Percentiles rank a stretch among this genome's conserved stretches.
Evolutionary conservation across 202 grass and related monocot species (phyloP).

Genomic region (Dendrocalamus latiflorus): DNA sequence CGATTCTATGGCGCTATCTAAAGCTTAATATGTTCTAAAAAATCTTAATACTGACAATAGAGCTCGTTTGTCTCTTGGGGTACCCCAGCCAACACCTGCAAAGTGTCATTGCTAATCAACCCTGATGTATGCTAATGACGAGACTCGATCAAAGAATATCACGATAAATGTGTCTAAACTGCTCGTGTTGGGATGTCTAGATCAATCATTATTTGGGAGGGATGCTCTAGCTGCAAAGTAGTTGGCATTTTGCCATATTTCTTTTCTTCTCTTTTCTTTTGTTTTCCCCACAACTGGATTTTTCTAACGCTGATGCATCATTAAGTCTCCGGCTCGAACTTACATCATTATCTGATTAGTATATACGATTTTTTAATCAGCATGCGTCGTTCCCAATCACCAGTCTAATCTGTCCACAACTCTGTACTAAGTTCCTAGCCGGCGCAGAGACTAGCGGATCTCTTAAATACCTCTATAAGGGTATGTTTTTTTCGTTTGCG

Average conservation of each 20-base stretch:
- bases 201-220: conserved; percentile 48
- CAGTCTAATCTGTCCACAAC: conserved; percentile 8
- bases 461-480: too few relatives aligned
- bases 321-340: neutral
- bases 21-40: neutral
- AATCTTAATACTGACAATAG: neutral
- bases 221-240: conserved; percentile 41
- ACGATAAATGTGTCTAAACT: neutral
- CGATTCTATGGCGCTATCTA: neutral
- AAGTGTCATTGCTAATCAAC: neutral
- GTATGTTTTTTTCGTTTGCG: too few relatives aligned
- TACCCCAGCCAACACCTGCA: neutral
- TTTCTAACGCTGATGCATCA: neutral
- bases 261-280: neutral
- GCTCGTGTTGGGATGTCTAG: conserved; percentile 44
- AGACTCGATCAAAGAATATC: neutral
- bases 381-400: neutral
- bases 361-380: conserved; percentile 31
- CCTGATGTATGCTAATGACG: neutral
- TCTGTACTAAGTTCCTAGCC: neutral
- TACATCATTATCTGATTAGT: conserved; percentile 16
- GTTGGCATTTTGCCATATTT: conserved; percentile 36
- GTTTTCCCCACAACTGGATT: neutral
- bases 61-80: neutral
- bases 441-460: too few relatives aligned